These are phyloP conservation scores for Gossypium turneri DNA, from an alignment of 345 rosid genomes.

Conservation along the genomic window DNA sequence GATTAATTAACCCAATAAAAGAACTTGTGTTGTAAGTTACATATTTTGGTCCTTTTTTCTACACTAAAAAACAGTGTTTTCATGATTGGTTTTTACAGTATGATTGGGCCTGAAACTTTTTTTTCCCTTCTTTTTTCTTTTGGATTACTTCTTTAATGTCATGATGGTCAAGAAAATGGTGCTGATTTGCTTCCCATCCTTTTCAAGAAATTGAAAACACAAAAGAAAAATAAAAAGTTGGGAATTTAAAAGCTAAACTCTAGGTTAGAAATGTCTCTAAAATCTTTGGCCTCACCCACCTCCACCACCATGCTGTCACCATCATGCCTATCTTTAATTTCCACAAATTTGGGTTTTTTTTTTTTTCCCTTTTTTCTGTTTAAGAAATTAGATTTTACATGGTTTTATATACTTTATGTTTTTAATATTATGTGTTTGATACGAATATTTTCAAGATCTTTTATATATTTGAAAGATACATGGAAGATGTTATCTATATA, in stretches of 20 bases:
- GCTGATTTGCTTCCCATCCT: constrained; percentile 4
- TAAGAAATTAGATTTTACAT: too few species aligned
- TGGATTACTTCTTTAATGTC: constrained; percentile 6
- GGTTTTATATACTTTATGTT: too few species aligned
- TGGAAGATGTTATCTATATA: too few species aligned
- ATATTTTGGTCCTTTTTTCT: neutral
- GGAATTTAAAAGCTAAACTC: neutral
- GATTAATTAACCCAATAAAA: constrained; percentile 5
- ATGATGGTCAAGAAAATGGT: neutral
- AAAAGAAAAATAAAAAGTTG: neutral
- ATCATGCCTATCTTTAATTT: too few species aligned
- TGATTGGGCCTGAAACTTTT: neutral
- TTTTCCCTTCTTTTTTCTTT: constrained; percentile 3
- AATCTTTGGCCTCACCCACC: too few species aligned
- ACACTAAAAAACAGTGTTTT: neutral
- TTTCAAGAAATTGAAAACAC: neutral
- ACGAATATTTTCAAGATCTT: too few species aligned
- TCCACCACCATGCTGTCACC: neutral
- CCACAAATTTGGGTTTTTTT: too few species aligned
- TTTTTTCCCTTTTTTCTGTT: too few species aligned
- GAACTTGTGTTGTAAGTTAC: constrained; percentile 15
- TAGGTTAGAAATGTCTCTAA: too few species aligned
- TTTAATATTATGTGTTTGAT: too few species aligned
- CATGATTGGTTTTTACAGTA: constrained; percentile 4
- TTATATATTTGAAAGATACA: too few species aligned